Percentiles rank a stretch among this genome's conserved stretches.
These are phyloP conservation scores for Galeopsis tetrahit DNA, from an alignment of 257 asterid genomes.

Conservation along the genomic window DNA sequence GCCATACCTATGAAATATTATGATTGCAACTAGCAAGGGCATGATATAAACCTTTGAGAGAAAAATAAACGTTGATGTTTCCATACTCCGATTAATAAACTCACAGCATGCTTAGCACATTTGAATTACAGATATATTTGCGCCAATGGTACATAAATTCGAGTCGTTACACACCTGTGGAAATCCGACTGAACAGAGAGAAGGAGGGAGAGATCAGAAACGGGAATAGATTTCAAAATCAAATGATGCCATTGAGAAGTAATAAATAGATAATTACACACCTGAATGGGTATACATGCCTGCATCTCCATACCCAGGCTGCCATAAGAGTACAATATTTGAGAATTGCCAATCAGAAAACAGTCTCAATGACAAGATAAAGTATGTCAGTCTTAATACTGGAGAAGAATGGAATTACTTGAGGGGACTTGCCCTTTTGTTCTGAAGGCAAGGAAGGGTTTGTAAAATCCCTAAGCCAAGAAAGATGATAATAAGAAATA, in stretches of 20 bases:
- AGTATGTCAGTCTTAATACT: constrained; percentile 20
- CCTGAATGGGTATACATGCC: constrained; percentile 70
- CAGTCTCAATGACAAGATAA: constrained; percentile 30
- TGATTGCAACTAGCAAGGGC: constrained; percentile 16
- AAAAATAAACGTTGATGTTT: constrained; percentile 19
- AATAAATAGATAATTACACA: constrained; percentile 33
- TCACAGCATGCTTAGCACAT: constrained; percentile 24
- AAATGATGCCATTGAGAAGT: constrained; percentile 7
- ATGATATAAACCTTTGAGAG: constrained; percentile 13
- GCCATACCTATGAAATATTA: background rate
- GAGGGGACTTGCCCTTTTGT: constrained; percentile 92
- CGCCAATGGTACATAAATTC: constrained; percentile 30
- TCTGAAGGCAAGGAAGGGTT: constrained; percentile 94
- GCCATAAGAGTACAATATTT: constrained; percentile 38
- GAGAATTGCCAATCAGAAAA: constrained; percentile 37
- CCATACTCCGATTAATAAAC: constrained; percentile 29
- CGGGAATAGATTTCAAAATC: constrained; percentile 12
- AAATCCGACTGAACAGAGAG: constrained; percentile 69
- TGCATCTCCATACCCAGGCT: constrained; percentile 87
- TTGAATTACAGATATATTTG: constrained; percentile 19
- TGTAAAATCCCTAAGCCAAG: constrained; percentile 80
- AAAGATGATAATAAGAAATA: constrained; percentile 42
- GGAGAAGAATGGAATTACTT: constrained; percentile 59
- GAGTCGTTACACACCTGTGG: constrained; percentile 70
- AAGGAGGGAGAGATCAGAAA: constrained; percentile 35